These are phyloP conservation scores for Vicia faba DNA, from an alignment of 306 rosid species.

Conservation along the genomic window DNA sequence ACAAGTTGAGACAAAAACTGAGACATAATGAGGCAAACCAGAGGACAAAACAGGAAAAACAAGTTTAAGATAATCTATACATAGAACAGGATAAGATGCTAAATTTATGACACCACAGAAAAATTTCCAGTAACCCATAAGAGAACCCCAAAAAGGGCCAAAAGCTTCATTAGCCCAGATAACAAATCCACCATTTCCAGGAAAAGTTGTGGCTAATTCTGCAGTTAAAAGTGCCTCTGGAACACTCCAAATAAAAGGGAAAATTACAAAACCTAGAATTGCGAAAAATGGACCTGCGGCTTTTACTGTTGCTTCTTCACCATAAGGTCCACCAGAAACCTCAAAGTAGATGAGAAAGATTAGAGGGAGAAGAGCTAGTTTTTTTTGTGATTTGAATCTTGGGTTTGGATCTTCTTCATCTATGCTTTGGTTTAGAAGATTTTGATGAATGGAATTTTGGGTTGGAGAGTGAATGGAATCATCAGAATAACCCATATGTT, in stretches of 20 bases:
- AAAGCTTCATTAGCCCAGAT: constrained; percentile 73
- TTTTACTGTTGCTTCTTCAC: constrained; percentile 58
- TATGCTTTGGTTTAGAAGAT: neutral
- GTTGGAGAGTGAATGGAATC: neutral
- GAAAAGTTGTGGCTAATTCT: constrained; percentile 65
- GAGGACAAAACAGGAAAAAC: constrained; percentile 42
- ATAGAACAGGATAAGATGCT: constrained; percentile 61
- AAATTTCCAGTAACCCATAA: constrained; percentile 65
- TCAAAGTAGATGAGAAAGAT: constrained; percentile 70
- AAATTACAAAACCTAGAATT: constrained; percentile 53
- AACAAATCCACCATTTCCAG: constrained; percentile 74
- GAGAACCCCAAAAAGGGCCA: constrained; percentile 81
- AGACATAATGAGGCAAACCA: constrained; percentile 38
- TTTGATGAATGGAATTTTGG: neutral
- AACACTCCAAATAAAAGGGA: constrained; percentile 68
- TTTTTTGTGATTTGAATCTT: constrained; percentile 35
- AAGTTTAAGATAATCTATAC: constrained; percentile 53
- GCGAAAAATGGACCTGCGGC: constrained; percentile 64
- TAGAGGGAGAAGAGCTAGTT: constrained; percentile 54
- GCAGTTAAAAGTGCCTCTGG: constrained; percentile 83
- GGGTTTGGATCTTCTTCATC: neutral
- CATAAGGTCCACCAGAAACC: constrained; percentile 83
- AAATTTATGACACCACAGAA: constrained; percentile 61
- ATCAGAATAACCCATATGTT: neutral
- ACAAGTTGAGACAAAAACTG: constrained; percentile 45